Conservation (phyloP, 2,329 filamentous ascomycete genomes). For the Escovopsis weberi region DNA sequence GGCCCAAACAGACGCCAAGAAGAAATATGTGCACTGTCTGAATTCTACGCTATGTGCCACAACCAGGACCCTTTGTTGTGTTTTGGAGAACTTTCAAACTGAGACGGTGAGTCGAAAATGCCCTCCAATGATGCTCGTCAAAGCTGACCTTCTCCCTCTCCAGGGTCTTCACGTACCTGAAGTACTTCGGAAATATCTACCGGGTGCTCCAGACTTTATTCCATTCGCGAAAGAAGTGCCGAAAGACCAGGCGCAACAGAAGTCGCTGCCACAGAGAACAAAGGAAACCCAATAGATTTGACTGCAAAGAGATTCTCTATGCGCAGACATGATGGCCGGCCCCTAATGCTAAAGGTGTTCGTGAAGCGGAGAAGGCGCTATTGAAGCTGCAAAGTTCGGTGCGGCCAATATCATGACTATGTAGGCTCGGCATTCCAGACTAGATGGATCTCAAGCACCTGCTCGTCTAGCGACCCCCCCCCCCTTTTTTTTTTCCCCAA, state of each 20-base stretch:
- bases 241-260: constrained; percentile 40
- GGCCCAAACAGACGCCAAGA: constrained; percentile 65
- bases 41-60: constrained; percentile 87
- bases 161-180: constrained; percentile 72
- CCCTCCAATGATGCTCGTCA: neutral
- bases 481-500: too few species aligned
- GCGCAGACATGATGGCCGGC: too few species aligned
- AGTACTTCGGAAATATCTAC: constrained; percentile 76
- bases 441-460: too few species aligned
- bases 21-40: constrained; percentile 87
- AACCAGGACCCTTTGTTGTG: constrained; percentile 81
- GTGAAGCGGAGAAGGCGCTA: too few species aligned
- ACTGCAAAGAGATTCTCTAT: neutral
- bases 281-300: constrained; percentile 17
- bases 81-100: constrained; percentile 94
- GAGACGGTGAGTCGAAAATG: constrained; percentile 45
- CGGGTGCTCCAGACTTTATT: constrained; percentile 77
- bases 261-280: constrained; percentile 14
- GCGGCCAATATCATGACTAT: too few species aligned
- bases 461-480: too few species aligned
- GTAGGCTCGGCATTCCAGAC: too few species aligned
- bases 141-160: neutral
- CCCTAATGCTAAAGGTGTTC: too few species aligned
- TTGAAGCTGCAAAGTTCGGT: too few species aligned
- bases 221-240: constrained; percentile 76